Conservation (phyloP, 75 land plant species). For the Pseudotsuga menziesii region DNA sequence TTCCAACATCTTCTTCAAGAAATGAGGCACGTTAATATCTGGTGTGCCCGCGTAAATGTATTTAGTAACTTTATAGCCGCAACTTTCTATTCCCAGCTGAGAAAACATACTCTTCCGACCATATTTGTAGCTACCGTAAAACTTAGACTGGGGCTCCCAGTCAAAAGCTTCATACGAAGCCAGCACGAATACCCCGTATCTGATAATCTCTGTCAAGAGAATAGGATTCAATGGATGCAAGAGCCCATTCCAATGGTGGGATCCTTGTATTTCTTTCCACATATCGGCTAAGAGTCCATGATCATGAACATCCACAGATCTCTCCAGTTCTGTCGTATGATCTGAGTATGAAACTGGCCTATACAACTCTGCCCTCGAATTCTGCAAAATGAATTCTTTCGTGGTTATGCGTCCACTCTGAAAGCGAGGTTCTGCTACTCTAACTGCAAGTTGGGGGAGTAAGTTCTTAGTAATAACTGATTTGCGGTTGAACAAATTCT, state of each 20-base stretch:
- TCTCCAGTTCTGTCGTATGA: too few species aligned
- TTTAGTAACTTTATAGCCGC: conserved; percentile 56
- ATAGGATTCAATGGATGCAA: conserved; percentile 28
- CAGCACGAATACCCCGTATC: conserved; percentile 60
- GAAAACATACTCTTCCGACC: conserved; percentile 21
- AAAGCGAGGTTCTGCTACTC: too few species aligned
- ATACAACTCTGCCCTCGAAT: too few species aligned
- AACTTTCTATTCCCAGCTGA: conserved; percentile 30
- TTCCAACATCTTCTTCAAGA: too few species aligned
- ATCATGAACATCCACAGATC: too few species aligned
- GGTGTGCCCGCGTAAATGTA: conserved; percentile 52
- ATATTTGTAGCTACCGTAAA: conserved; percentile 58
- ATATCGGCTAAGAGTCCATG: not conserved
- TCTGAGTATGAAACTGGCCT: too few species aligned
- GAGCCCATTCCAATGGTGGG: conserved; percentile 51
- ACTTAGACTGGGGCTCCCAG: conserved; percentile 42
- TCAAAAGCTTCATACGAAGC: conserved; percentile 63
- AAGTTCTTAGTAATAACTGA: too few species aligned
- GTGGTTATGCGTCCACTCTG: too few species aligned
- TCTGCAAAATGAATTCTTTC: too few species aligned
- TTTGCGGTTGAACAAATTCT: too few species aligned
- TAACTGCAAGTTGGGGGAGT: too few species aligned
- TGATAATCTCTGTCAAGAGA: conserved; percentile 54
- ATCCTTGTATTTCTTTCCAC: conserved; percentile 67
- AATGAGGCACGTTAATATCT: too few species aligned